Evolutionary conservation across 495 filamentous ascomycete species (phyloP), one percentile per base, ranked within the genome.

Genomic region (Penicillium coffeae): DNA sequence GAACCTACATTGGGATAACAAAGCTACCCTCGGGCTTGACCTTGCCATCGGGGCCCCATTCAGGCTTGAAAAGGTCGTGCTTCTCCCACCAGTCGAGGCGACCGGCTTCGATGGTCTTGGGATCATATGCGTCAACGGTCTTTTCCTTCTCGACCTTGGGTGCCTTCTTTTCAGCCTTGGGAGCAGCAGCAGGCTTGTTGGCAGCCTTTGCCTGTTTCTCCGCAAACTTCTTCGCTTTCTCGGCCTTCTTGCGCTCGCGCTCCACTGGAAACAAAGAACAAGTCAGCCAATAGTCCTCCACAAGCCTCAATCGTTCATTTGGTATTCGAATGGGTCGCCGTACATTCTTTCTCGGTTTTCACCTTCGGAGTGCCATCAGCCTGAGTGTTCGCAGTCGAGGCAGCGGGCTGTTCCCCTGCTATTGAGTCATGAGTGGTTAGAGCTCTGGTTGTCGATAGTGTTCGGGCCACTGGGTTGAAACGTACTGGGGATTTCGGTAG

Each of bases 41-140:
- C 42, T 85, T 80, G 51, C 79, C 80, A 61, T 89, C 80, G 39
- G 68, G 56, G 21, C 70, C 74, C 49, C 84, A 82, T 57, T 89
- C 81, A 21, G 88, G 88, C 65, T 81, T 72, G 69, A 90, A 90
- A 67, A 89, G 85, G 39, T 77, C 82, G 46, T 73, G 71, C 63
- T 76, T 70, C 58, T 83, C 78, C 80, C 80, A 83, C 79, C 79
- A 83, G 18, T 78, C 71, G 45, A 76, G 75, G 57, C 79, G 76
- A 18, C 74, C 76, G 9, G 63, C 65, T 63, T 83, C 80, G 40
- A 84, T 79, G 18, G 67, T 68, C 50, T 72, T 70, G 15, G 79
- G 79, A 25, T 79, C 76, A 52, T 83, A 83, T 21, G 76, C 79
- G 51, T 80, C 79, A 40, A 65, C 55, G 18, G 72, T 74, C 63